Evolutionary conservation across 345 rosid genomes (phyloP).

Genomic region (Heritiera littoralis): DNA sequence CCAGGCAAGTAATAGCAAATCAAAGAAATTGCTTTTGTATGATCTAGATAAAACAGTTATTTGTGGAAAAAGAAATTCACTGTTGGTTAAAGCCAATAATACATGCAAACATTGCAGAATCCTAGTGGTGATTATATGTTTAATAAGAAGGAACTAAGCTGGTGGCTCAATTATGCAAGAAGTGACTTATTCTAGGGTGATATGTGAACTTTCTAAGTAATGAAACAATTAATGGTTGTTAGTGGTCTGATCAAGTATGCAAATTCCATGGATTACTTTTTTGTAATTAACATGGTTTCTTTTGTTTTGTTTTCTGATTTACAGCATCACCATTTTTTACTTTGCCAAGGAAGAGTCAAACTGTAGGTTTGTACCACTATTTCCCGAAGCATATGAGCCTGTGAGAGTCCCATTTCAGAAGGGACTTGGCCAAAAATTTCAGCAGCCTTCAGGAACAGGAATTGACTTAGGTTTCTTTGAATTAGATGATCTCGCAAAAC

Average conservation of each 20-base stretch:
- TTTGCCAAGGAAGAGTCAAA: constrained; percentile 75
- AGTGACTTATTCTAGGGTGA: background rate
- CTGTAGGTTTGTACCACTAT: constrained; percentile 65
- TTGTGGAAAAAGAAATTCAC: background rate
- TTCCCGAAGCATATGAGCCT: constrained; percentile 63
- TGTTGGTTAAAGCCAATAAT: background rate
- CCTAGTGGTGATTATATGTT: background rate
- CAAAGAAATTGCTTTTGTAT: background rate
- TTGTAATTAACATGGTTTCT: background rate
- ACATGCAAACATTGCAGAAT: background rate
- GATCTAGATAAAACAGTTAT: background rate
- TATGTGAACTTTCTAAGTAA: background rate
- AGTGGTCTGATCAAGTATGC: background rate
- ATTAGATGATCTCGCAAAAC: constrained; percentile 71
- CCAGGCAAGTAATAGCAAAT: background rate
- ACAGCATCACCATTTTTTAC: constrained; percentile 73
- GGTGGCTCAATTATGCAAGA: background rate
- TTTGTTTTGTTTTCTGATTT: constrained; percentile 18
- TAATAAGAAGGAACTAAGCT: background rate
- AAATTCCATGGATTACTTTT: background rate
- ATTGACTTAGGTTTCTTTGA: constrained; percentile 79
- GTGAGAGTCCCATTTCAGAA: constrained; percentile 61
- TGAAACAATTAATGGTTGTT: background rate
- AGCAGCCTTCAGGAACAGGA: constrained; percentile 81
- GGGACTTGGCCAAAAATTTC: constrained; percentile 71